Conservation (phyloP, 345 rosid genomes). For the Populus tremula region DNA sequence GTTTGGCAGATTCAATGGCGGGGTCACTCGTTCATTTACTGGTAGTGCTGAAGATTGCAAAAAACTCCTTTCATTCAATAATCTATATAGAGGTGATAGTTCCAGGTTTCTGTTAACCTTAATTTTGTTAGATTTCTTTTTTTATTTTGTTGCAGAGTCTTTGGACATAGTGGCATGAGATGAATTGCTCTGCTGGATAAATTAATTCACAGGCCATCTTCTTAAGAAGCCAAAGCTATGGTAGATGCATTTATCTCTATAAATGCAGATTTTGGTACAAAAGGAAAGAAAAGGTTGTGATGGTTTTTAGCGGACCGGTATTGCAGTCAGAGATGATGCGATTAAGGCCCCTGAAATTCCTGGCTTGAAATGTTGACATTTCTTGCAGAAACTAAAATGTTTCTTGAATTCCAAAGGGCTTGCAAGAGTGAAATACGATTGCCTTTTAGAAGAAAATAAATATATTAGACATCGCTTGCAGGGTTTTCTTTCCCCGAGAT, state of each 20-base stretch:
- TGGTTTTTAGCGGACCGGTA: not conserved
- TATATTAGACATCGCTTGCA: constrained; percentile 21
- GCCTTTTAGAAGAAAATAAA: not conserved
- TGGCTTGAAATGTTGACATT: not conserved
- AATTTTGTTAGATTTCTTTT: not conserved
- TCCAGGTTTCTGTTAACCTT: not conserved
- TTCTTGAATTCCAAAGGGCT: not conserved
- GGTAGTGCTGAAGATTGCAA: constrained; percentile 69
- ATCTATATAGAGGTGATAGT: constrained; percentile 64
- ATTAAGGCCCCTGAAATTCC: not conserved
- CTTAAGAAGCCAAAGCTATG: not conserved
- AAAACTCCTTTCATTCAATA: constrained; percentile 69
- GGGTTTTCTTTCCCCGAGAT: constrained; percentile 94
- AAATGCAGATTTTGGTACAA: not conserved
- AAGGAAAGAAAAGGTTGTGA: not conserved
- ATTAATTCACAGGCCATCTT: not conserved
- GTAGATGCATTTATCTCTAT: not conserved
- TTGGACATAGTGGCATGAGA: not conserved
- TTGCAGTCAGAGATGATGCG: not conserved
- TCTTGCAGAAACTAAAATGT: not conserved
- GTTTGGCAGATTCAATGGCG: constrained; percentile 64
- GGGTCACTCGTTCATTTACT: constrained; percentile 92
- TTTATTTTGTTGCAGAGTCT: not conserved
- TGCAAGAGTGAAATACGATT: not conserved
- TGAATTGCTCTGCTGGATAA: not conserved